Evolutionary conservation across 805 yeast species (phyloP).

Genomic region (Saturnispora hagleri): DNA sequence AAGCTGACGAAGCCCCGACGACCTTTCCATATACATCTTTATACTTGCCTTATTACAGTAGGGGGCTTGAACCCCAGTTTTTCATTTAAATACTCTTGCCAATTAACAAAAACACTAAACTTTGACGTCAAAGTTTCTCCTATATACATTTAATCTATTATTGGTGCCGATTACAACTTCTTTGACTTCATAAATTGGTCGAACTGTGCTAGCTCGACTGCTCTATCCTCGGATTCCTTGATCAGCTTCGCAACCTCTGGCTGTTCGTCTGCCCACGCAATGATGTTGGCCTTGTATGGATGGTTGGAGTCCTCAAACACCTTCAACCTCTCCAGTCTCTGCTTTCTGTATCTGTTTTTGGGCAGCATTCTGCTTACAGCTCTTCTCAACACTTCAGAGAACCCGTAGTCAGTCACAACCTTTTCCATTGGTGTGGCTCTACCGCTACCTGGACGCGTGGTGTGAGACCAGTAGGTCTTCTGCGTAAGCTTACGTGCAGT

Average conservation of each 20-base stretch:
- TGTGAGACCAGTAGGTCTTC: constrained; percentile 83
- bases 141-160: not conserved
- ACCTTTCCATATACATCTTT: not conserved
- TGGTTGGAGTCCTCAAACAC: constrained; percentile 81
- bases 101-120: not conserved
- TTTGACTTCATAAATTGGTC: constrained; percentile 22
- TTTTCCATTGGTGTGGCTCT: constrained; percentile 75
- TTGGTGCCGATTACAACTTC: constrained; percentile 7
- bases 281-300: constrained; percentile 75
- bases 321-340: constrained; percentile 75
- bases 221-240: constrained; percentile 28
- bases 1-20: not conserved
- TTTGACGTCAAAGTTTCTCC: not conserved
- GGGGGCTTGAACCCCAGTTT: not conserved
- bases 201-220: constrained; percentile 19
- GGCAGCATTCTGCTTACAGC: constrained; percentile 98
- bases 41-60: not conserved
- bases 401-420: constrained; percentile 70
- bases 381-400: constrained; percentile 70
- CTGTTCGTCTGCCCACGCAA: constrained; percentile 79
- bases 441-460: constrained; percentile 82
- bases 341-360: constrained; percentile 71
- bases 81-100: not conserved
- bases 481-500: constrained; percentile 79
- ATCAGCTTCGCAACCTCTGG: constrained; percentile 39